Conservation (phyloP, 371 early-diverging fungal genomes). For the Synchytrium microbalum region DNA sequence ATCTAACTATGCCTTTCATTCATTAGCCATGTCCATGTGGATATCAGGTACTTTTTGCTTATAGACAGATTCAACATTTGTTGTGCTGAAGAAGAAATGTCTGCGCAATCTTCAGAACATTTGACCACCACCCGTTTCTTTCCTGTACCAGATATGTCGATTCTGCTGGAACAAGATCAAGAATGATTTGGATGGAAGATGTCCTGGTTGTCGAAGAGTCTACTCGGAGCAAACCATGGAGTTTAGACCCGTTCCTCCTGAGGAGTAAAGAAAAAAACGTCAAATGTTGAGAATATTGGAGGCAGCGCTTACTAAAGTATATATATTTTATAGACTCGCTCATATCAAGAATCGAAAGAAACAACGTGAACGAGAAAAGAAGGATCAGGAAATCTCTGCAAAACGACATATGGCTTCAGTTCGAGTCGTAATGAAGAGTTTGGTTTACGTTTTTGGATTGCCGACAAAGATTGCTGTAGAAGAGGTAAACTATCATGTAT, state of each 20-base stretch:
- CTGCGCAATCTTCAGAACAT: too few relatives aligned
- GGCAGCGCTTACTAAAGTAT: too few relatives aligned
- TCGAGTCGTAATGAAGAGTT: slow-evolving; percentile 88
- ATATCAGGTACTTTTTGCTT: slow-evolving; percentile 68
- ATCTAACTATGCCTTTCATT: too few relatives aligned
- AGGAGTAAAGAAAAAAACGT: slow-evolving; percentile 52
- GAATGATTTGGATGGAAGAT: slow-evolving; percentile 80
- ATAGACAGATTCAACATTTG: not conserved
- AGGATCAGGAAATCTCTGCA: slow-evolving; percentile 56
- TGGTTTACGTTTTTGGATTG: slow-evolving; percentile 91
- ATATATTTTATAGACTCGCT: slow-evolving; percentile 26
- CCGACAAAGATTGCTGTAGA: slow-evolving; percentile 76
- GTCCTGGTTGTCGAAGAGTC: slow-evolving; percentile 77
- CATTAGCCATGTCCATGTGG: slow-evolving; percentile 89
- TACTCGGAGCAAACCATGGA: slow-evolving; percentile 78
- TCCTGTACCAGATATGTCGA: slow-evolving; percentile 76
- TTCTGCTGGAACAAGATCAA: slow-evolving; percentile 97
- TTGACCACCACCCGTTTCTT: slow-evolving; percentile 1
- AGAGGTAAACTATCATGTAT: slow-evolving; percentile 51
- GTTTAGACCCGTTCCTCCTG: slow-evolving; percentile 79
- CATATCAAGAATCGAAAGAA: slow-evolving; percentile 75
- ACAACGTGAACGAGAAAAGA: slow-evolving; percentile 78
- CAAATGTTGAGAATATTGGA: too few relatives aligned
- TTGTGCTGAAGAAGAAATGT: too few relatives aligned
- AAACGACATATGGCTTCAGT: slow-evolving; percentile 82